Conservation (phyloP, 1,284 basidiomycete species). For the Mycena citricolor region DNA sequence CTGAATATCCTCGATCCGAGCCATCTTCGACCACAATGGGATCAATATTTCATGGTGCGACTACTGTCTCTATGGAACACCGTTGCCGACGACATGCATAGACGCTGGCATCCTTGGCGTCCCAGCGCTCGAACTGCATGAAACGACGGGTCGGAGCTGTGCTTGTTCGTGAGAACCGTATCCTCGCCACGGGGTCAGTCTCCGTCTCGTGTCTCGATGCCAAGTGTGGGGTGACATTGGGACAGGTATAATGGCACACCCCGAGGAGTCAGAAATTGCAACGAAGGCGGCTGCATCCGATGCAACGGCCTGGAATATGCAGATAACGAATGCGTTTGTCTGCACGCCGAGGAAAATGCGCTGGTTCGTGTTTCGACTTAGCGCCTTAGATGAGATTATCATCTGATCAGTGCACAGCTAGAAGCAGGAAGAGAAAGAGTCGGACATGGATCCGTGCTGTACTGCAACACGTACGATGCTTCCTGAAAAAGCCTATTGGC, state of each 20-base stretch:
- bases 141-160: constrained; percentile 95
- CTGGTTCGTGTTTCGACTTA: too few relatives aligned
- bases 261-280: constrained; percentile 84
- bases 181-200: constrained; percentile 84
- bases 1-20: constrained; percentile 72
- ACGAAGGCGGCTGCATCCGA: constrained; percentile 81
- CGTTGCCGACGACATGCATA: constrained; percentile 28
- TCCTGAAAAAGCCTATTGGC: too few relatives aligned
- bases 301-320: constrained; percentile 84
- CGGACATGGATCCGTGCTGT: constrained; percentile 81
- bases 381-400: too few relatives aligned
- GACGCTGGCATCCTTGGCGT: constrained; percentile 87
- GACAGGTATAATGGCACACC: constrained; percentile 98
- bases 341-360: constrained; percentile 99
- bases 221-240: constrained; percentile 8
- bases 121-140: constrained; percentile 93
- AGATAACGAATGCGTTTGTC: constrained; percentile 84
- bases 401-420: too few relatives aligned
- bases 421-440: constrained; percentile 89
- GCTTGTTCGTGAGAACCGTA: constrained; percentile 82
- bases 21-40: constrained; percentile 86
- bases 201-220: constrained; percentile 23
- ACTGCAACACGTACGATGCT: constrained; percentile 82
- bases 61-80: constrained; percentile 24
- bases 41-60: constrained; percentile 91